A percentile compares a stretch with the other conserved stretches of the same genome.
Conservation (phyloP, 345 rosid genomes). For the Lepidium sativum region DNA sequence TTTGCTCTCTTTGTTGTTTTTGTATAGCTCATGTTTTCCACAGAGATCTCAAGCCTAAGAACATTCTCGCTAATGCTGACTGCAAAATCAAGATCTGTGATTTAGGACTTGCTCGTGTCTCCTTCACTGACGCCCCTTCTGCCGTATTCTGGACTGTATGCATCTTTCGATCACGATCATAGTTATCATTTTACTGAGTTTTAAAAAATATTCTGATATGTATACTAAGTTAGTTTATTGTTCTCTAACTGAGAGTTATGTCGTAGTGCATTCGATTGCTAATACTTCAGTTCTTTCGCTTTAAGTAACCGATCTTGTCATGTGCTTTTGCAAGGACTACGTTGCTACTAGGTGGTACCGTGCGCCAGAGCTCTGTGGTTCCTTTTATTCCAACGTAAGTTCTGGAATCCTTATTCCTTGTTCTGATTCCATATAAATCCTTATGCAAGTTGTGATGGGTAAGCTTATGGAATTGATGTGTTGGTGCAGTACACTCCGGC, state of each 20-base stretch:
- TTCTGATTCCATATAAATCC: neutral
- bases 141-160: constrained; percentile 99
- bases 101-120: constrained; percentile 96
- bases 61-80: constrained; percentile 94
- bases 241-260: constrained; percentile 13
- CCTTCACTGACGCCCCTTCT: constrained; percentile 85
- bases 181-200: neutral
- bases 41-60: constrained; percentile 91
- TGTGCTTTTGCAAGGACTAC: constrained; percentile 66
- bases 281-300: neutral
- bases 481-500: constrained; percentile 93
- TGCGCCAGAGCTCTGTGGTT: constrained; percentile 99
- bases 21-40: constrained; percentile 79
- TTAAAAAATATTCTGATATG: neutral
- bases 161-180: constrained; percentile 22
- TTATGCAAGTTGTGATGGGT: neutral
- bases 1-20: neutral
- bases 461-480: constrained; percentile 1
- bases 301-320: constrained; percentile 13
- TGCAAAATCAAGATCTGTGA: constrained; percentile 97
- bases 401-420: neutral
- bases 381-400: constrained; percentile 80
- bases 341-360: constrained; percentile 99
- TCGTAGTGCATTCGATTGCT: neutral
- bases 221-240: neutral